Base-by-base conservation (phyloP, 768 basidiomycete genomes). In the Peribolospora baueri region DNA sequence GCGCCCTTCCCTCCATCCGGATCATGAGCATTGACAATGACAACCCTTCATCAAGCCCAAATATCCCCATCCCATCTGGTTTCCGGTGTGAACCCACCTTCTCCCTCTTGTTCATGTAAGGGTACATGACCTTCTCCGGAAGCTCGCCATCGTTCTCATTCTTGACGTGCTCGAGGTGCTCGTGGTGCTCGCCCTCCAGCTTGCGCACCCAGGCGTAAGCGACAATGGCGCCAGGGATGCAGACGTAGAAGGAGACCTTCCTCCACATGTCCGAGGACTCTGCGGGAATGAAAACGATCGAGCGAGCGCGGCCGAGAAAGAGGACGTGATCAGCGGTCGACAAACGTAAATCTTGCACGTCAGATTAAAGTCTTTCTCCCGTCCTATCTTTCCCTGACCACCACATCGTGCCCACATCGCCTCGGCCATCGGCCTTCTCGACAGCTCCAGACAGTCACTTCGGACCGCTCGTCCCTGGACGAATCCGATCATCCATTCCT, bases 71-170 rank as follows among this genome's bases (percentile, higher is more conserved):
- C 25, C 25, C 25, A 25, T 25, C 25, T 25, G 25, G 1, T 25
- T 25, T 25, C 25, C 25, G 25, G 25, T 25, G 25, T 25, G 25
- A 25, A 25, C 25, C 25, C 25, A 25, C 25, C 25, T 25, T 25
- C 25, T 25, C 25, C 25, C 25, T 25, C 25, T 25, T 25, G 25
- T 25, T 25, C 25, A 25, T 25, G 25, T 25, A 25, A 37, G 0
- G 41, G 56, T 62, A 62, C 52, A 54, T 51, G 52, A 61, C 58
- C 7, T 60, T 52, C 54, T 59, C 56, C 5, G 58, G 59, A 42
- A 56, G 54, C 55, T 63, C 62, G 43, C 60, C 62, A n/a, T 60
- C 62, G 58, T 62, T 60, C 54, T 58, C 62, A 45, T 59, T 55
- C 56, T 60, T 58, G 46, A 58, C 56, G 57, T 63, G 62, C 48